Evolutionary conservation across 139 green algal species (phyloP).

Genomic region (Penium margaritaceum): DNA sequence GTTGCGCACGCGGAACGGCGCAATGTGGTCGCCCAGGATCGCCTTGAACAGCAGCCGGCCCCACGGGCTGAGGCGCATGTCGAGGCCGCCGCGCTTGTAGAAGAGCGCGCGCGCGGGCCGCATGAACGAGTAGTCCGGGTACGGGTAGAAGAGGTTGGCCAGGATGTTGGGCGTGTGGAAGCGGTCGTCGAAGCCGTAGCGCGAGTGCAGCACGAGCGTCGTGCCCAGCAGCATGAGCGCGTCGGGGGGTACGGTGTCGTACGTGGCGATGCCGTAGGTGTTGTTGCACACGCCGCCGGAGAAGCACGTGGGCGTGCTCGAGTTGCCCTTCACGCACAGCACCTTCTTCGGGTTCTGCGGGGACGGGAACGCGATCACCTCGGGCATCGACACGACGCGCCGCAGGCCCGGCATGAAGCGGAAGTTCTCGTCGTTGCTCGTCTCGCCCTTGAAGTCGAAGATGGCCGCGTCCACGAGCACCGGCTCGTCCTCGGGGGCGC

Average conservation of each 20-base stretch:
- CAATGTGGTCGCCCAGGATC: constrained; percentile 23
- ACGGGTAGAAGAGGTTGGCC: constrained; percentile 32
- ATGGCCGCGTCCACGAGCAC: constrained; percentile 10
- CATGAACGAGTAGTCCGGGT: constrained; percentile 31
- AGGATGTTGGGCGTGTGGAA: constrained; percentile 37
- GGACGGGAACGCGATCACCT: constrained; percentile 26
- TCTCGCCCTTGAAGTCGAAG: constrained; percentile 1
- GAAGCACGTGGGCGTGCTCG: not conserved
- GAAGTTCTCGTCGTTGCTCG: constrained; percentile 23
- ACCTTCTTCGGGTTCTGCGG: constrained; percentile 15
- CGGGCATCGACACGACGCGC: constrained; percentile 12
- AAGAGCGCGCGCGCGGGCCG: constrained; percentile 20
- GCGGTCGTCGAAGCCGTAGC: constrained; percentile 31
- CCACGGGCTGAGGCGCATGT: constrained; percentile 20
- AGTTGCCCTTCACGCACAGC: constrained; percentile 21
- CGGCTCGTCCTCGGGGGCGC: not conserved
- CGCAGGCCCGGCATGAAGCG: constrained; percentile 20
- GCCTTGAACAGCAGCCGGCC: constrained; percentile 19
- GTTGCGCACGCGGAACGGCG: constrained; percentile 28
- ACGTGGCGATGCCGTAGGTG: constrained; percentile 19
- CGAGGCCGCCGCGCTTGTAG: constrained; percentile 14
- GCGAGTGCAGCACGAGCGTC: constrained; percentile 20
- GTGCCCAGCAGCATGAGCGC: constrained; percentile 29
- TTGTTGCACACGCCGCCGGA: constrained; percentile 14
- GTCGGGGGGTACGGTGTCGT: not conserved